Conservation (phyloP, 805 yeast species). For the Barnettozyma vustinii region DNA sequence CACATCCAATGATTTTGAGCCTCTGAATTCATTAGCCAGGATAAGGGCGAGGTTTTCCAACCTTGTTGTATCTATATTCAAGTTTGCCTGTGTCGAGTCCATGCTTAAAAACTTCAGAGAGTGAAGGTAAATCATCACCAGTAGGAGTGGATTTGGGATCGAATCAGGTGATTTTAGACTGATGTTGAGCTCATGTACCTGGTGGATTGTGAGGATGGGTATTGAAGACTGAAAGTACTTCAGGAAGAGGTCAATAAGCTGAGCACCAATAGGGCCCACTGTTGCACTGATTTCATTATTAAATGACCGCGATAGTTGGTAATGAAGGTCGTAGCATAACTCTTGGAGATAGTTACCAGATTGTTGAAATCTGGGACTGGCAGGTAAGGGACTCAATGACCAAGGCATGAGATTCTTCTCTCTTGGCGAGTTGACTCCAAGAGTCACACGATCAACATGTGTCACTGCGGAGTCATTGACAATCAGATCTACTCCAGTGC, state of each 20-base stretch:
- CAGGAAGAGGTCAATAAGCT: conserved; percentile 22
- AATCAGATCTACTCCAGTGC: neutral
- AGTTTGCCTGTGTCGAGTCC: conserved; percentile 10
- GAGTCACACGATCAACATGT: neutral
- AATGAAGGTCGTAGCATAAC: conserved; percentile 1
- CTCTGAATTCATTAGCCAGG: conserved; percentile 5
- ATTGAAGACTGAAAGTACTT: conserved; percentile 24
- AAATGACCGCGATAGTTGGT: conserved; percentile 13
- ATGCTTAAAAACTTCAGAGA: conserved; percentile 25
- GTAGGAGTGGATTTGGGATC: conserved; percentile 21
- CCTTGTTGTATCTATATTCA: conserved; percentile 16
- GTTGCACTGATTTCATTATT: conserved; percentile 20
- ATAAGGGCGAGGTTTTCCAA: conserved; percentile 25
- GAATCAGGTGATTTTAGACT: neutral
- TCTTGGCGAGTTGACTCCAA: conserved; percentile 1
- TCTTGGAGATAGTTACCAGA: neutral
- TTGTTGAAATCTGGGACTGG: neutral
- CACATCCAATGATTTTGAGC: conserved; percentile 9
- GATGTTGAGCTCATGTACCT: neutral
- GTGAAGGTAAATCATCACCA: conserved; percentile 25
- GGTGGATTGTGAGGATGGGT: conserved; percentile 21
- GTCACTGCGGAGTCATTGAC: too few relatives aligned
- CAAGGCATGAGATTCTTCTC: conserved; percentile 2
- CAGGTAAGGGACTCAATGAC: neutral
- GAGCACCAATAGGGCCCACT: conserved; percentile 20